These are phyloP conservation scores for Conticribra guillardii DNA, from an alignment of 108 stramenopile genomes.

Conservation along the genomic window DNA sequence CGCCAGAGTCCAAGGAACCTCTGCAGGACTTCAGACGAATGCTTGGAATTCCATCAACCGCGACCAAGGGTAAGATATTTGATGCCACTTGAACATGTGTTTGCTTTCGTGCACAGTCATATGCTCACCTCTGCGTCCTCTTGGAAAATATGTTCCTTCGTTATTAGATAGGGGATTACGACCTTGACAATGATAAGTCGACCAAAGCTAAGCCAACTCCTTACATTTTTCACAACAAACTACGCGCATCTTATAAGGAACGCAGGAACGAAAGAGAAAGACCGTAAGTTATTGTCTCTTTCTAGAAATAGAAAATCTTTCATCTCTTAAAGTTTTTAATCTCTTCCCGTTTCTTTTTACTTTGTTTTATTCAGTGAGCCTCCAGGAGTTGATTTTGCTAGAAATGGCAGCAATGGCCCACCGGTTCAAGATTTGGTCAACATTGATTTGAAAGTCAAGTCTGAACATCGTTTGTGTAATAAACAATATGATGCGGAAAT, in stretches of 20 bases:
- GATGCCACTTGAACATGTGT: no score
- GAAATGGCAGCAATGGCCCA: slow-evolving; percentile 28
- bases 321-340: no score
- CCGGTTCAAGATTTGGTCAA: slow-evolving; percentile 36
- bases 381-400: background rate
- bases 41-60: background rate
- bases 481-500: slow-evolving; percentile 76
- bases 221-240: background rate
- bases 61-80: background rate
- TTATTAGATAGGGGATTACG: background rate
- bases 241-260: background rate
- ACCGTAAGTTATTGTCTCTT: no score
- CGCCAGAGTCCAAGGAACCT: background rate
- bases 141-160: background rate
- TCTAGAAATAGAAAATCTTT: no score
- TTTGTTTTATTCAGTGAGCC: no score
- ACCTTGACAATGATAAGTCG: background rate
- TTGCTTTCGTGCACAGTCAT: background rate
- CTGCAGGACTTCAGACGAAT: background rate
- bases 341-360: no score
- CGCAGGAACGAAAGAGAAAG: no score
- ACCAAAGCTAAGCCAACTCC: background rate
- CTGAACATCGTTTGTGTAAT: slow-evolving; percentile 66
- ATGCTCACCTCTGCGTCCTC: background rate
- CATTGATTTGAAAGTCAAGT: slow-evolving; percentile 66